These are phyloP conservation scores for Rhododendron molle DNA, from an alignment of 148 eudicot genomes.

Conservation along the genomic window DNA sequence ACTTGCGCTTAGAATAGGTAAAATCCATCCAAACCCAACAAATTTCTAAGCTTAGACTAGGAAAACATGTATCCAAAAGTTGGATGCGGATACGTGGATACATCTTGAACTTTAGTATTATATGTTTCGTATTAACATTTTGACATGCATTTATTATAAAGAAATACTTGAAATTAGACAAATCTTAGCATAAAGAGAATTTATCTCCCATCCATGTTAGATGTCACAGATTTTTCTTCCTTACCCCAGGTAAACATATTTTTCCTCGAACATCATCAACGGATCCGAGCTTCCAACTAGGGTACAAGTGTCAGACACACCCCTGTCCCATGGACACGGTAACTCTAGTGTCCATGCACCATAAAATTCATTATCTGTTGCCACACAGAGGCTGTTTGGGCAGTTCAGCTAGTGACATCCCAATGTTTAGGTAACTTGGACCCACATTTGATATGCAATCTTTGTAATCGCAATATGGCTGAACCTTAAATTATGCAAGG, in stretches of 20 bases:
- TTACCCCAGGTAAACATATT: not conserved
- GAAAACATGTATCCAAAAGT: not conserved
- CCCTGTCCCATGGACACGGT: not conserved
- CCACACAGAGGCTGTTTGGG: not conserved
- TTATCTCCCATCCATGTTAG: not conserved
- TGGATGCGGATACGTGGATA: not conserved
- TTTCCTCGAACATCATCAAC: not conserved
- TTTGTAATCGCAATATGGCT: not conserved
- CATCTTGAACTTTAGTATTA: not conserved
- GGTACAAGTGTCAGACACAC: not conserved
- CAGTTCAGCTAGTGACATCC: not conserved
- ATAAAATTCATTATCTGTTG: not conserved
- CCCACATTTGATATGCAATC: not conserved
- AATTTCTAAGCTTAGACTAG: not conserved
- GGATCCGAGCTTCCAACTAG: not conserved
- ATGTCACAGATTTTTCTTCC: not conserved
- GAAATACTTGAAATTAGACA: not conserved
- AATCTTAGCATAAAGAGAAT: not conserved
- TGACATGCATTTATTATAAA: not conserved
- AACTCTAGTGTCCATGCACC: not conserved
- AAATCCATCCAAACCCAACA: not conserved
- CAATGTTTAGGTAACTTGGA: not conserved
- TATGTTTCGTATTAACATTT: not conserved
- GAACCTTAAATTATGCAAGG: not conserved
- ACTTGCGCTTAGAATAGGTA: not conserved